These are phyloP conservation scores for Iodosphaeria phyllophila DNA, from an alignment of 2,329 filamentous ascomycete genomes.

Conservation along the genomic window DNA sequence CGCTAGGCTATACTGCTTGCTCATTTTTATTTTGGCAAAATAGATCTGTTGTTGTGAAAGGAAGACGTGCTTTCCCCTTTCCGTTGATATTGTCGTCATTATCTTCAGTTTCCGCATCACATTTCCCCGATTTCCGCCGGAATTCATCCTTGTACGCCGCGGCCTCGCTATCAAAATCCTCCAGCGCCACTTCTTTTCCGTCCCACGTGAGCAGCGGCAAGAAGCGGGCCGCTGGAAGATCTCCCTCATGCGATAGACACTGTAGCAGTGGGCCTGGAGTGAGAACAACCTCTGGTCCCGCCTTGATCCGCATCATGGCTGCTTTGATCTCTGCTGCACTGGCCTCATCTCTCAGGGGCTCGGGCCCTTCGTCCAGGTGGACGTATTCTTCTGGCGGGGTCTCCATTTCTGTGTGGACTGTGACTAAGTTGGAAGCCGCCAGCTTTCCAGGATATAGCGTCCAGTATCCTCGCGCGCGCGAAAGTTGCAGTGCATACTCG, in stretches of 20 bases:
- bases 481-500: slow-evolving; percentile 57
- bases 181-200: slow-evolving; percentile 26
- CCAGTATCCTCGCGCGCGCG: slow-evolving; percentile 57
- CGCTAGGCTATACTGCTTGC: too few species aligned
- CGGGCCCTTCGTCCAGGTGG: slow-evolving; percentile 5
- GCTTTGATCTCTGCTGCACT: slow-evolving; percentile 9
- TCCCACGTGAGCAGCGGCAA: slow-evolving; percentile 47
- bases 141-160: slow-evolving; percentile 29
- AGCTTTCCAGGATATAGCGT: slow-evolving; percentile 57
- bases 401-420: slow-evolving; percentile 59
- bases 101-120: too few species aligned
- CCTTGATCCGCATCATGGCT: slow-evolving; percentile 9
- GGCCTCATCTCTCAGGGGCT: slow-evolving; percentile 8
- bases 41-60: too few species aligned
- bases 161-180: slow-evolving; percentile 23
- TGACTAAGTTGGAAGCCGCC: slow-evolving; percentile 38
- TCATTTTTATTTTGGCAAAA: too few species aligned
- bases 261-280: slow-evolving; percentile 29
- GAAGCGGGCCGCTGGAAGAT: slow-evolving; percentile 22
- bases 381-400: slow-evolving; percentile 51
- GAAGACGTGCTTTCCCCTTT: too few species aligned
- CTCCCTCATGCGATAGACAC: slow-evolving; percentile 23
- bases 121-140: too few species aligned
- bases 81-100: too few species aligned
- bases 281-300: slow-evolving; percentile 15